Evolutionary conservation across 2,329 filamentous ascomycete genomes (phyloP).

Genomic region (Fusarium annulatum): DNA sequence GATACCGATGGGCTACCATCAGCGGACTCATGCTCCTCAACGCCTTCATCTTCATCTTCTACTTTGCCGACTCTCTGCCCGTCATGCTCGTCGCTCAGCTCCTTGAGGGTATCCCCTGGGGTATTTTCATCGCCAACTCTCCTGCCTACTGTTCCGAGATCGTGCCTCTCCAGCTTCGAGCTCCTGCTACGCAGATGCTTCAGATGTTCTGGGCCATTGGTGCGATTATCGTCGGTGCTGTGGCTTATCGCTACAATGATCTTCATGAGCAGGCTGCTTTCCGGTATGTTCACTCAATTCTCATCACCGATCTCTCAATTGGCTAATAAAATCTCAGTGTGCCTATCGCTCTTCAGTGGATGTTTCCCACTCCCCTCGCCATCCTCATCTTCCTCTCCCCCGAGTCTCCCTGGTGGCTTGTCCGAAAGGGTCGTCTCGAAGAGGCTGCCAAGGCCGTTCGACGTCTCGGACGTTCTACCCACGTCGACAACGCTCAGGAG

Average conservation of each 20-base stretch:
- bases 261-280: conserved; percentile 18
- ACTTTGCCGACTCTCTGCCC: conserved; percentile 59
- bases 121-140: conserved; percentile 71
- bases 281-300: conserved; percentile 2
- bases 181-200: conserved; percentile 67
- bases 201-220: conserved; percentile 75
- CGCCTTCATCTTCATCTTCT: conserved; percentile 60
- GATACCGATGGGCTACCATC: conserved; percentile 53
- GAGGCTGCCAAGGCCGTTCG: conserved; percentile 57
- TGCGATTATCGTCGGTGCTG: conserved; percentile 66
- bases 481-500: conserved; percentile 44
- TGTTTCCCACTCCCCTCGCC: conserved; percentile 66
- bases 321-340: conserved; percentile 50
- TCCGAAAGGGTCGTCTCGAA: conserved; percentile 58
- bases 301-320: conserved; percentile 24
- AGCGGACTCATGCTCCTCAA: conserved; percentile 53
- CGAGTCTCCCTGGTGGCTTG: conserved; percentile 66
- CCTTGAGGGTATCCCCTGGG: conserved; percentile 70
- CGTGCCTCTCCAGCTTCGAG: conserved; percentile 66
- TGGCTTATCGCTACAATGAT: conserved; percentile 63
- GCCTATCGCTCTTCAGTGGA: conserved; percentile 68
- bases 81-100: conserved; percentile 63
- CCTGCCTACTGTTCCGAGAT: conserved; percentile 71
- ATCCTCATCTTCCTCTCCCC: conserved; percentile 63
- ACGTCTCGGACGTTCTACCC: conserved; percentile 55